Conservation (phyloP, 805 yeast species). For the Saturnispora bothae region DNA sequence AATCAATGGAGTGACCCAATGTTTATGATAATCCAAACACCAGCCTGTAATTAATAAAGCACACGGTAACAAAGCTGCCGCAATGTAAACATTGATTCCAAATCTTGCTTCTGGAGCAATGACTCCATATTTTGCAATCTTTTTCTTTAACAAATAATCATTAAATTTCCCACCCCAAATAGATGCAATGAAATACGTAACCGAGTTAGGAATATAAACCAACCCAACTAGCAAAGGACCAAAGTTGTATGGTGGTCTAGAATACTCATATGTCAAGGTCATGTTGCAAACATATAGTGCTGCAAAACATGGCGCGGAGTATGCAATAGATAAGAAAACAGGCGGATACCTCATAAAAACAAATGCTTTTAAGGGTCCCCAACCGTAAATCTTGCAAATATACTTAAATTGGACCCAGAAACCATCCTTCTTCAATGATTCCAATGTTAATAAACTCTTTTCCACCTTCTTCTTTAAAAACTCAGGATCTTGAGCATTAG, state of each 20-base stretch:
- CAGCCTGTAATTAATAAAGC: conserved; percentile 72
- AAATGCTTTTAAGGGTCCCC: conserved; percentile 54
- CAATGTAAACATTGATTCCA: conserved; percentile 60
- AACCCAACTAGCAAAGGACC: conserved; percentile 57
- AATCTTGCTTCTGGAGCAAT: conserved; percentile 69
- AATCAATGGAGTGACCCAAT: conserved; percentile 71
- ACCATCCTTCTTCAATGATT: conserved; percentile 15
- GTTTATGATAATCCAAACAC: conserved; percentile 55
- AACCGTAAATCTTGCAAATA: conserved; percentile 35
- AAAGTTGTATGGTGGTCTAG: conserved; percentile 61
- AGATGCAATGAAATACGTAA: conserved; percentile 65
- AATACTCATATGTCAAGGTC: conserved; percentile 54
- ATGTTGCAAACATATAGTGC: conserved; percentile 64
- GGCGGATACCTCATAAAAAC: conserved; percentile 62
- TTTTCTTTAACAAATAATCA: conserved; percentile 44
- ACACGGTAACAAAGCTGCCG: conserved; percentile 51
- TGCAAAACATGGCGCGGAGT: conserved; percentile 63
- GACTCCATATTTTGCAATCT: conserved; percentile 49
- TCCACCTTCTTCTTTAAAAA: conserved; percentile 15
- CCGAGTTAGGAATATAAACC: conserved; percentile 74
- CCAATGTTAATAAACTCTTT: conserved; percentile 13
- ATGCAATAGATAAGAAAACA: conserved; percentile 51
- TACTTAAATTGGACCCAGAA: conserved; percentile 15
- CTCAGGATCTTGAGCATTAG: conserved; percentile 14
- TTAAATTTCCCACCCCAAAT: conserved; percentile 76